These are phyloP conservation scores for Boletus speciosus DNA, from an alignment of 768 basidiomycete species.

Conservation along the genomic window DNA sequence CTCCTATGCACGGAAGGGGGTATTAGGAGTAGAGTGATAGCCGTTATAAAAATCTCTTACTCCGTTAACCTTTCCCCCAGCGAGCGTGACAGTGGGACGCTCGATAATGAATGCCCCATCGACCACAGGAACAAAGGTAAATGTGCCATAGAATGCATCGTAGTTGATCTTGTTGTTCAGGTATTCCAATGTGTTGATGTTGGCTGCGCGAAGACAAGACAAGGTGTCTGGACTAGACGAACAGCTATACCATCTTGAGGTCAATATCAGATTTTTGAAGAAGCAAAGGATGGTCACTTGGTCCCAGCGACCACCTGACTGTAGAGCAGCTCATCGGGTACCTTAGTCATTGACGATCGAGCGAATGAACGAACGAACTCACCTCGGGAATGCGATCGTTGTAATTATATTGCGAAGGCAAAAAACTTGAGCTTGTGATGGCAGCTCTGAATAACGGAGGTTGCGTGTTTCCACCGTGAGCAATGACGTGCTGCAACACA, in stretches of 20 bases:
- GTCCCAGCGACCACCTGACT: neutral
- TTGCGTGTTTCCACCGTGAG: constrained; percentile 3
- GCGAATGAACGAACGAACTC: no score
- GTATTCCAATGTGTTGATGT: neutral
- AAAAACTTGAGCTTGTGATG: constrained; percentile 6
- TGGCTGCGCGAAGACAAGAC: constrained; percentile 3
- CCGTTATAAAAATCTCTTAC: neutral
- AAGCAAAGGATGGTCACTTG: neutral
- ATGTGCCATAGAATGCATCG: constrained; percentile 2
- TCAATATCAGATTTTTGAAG: no score
- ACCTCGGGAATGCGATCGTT: constrained; percentile 2
- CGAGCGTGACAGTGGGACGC: constrained; percentile 1
- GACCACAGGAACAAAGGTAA: constrained; percentile 5
- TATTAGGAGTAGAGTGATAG: neutral
- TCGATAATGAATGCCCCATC: constrained; percentile 4
- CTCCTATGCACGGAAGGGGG: neutral
- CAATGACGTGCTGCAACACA: constrained; percentile 8
- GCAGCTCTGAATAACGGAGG: constrained; percentile 4
- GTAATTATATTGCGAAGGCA: constrained; percentile 6
- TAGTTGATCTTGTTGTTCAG: neutral
- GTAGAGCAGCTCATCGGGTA: neutral
- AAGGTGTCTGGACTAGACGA: neutral
- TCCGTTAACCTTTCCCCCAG: constrained; percentile 1
- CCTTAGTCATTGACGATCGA: neutral
- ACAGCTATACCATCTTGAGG: neutral